phyloP scores from a whole-genome alignment of 2,329 filamentous ascomycete species.

The Ceratocystis variospora region DNA sequence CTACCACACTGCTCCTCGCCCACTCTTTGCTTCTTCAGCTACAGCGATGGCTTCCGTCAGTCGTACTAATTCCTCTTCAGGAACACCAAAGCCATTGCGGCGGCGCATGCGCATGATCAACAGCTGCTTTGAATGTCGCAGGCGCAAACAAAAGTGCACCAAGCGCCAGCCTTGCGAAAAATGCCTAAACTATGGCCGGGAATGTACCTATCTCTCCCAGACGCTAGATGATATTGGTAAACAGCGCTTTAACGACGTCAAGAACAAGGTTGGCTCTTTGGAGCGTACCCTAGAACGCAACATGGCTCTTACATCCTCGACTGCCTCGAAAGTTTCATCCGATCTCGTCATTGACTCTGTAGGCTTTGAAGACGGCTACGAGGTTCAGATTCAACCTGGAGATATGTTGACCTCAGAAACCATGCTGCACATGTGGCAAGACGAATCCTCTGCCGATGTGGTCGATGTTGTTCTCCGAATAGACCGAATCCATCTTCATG shows the following conservation, averaged over 20 bases:
- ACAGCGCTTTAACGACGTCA: constrained; percentile 59
- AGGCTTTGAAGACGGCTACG: constrained; percentile 45
- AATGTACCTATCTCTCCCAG: constrained; percentile 51
- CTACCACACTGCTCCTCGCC: neutral
- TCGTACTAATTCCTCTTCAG: neutral
- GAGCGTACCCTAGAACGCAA: constrained; percentile 58
- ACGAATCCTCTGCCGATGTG: constrained; percentile 45
- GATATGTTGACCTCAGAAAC: constrained; percentile 40
- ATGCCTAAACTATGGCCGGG: constrained; percentile 41
- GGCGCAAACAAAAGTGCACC: constrained; percentile 67
- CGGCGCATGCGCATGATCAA: constrained; percentile 53
- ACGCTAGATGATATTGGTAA: constrained; percentile 56
- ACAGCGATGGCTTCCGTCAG: neutral
- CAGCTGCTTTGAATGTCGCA: constrained; percentile 56
- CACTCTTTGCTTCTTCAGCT: neutral
- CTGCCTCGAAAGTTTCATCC: constrained; percentile 23
- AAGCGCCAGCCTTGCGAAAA: constrained; percentile 59
- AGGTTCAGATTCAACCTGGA: constrained; percentile 46
- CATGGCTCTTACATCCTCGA: constrained; percentile 34
- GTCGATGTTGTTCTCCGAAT: constrained; percentile 59
- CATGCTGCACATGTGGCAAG: constrained; percentile 34
- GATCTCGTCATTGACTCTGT: constrained; percentile 35
- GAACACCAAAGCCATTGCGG: constrained; percentile 31
- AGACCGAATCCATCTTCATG: constrained; percentile 59
- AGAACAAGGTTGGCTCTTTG: constrained; percentile 61